Evolutionary conservation across 495 filamentous ascomycete species (phyloP), one percentile per base, ranked within the genome.

Genomic region (Aspergillus egyptiacus): DNA sequence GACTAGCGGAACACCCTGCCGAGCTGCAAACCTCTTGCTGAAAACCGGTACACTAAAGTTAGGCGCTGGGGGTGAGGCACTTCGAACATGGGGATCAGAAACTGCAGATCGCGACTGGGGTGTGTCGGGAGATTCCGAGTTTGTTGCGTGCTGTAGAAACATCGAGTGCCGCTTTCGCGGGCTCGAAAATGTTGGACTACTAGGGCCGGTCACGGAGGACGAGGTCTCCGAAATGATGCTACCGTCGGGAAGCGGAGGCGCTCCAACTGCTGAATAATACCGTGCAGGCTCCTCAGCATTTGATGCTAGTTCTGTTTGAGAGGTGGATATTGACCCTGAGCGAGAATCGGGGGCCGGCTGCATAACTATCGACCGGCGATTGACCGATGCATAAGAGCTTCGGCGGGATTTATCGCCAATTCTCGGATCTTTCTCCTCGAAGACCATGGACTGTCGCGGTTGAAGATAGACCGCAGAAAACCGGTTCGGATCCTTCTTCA

Each of bases 391-490:
- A 38, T 62, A 64, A 1, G 61, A 65, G 44, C 61, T 63, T 50
- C 61, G 53, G 6, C 55, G 56, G 31, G 67, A 67, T 36, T 61
- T 60, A 14, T 59, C 62, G 11, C 48, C 59, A n/a, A 48, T 18
- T n/a, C 57, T 54, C 28, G 61, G 46, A 9, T 67, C 64, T 19
- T 63, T 62, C 6, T 66, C 63, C 7, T 63, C 55, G 0, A 58
- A 55, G 13, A 48, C 34, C 11, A 41, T 47, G 2, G 57, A 41
- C 18, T 53, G 47, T 33, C 75, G 71, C 36, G 81, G 77, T 20
- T 81, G 78, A 1, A 82, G 79, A 24, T 77, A 78, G 17, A 80
- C 60, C 33, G 74, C 82, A 6, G 84, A 83, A 27, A 85, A 73
- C 19, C 80, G 78, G 50, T 83, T 72, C 0, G 76, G 76, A 53